phyloP scores from a whole-genome alignment of 2,329 filamentous ascomycete species.

The Parastagonospora avenae region DNA sequence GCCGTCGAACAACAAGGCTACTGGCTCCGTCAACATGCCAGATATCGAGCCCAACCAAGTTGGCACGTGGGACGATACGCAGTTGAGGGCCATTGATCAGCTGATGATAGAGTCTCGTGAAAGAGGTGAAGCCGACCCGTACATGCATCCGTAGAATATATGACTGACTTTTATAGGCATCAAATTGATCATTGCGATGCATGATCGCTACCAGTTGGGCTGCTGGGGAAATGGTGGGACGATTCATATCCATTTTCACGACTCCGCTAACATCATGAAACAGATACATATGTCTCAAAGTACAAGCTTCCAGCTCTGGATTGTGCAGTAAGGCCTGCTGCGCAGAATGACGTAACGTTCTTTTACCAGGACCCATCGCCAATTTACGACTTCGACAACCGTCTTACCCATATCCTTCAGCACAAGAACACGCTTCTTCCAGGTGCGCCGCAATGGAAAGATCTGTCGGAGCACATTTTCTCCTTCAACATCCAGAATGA shows the following conservation, averaged over 20 bases:
- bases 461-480: conserved; percentile 8
- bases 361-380: conserved; percentile 11
- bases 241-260: neutral
- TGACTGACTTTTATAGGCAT: neutral
- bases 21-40: conserved; percentile 9
- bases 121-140: neutral
- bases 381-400: conserved; percentile 11
- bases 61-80: conserved; percentile 6
- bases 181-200: conserved; percentile 8
- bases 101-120: conserved; percentile 4
- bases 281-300: neutral
- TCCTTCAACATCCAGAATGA: conserved; percentile 12
- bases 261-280: neutral
- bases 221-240: conserved; percentile 9
- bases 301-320: conserved; percentile 1
- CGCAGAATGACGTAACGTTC: conserved; percentile 8
- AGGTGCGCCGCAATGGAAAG: conserved; percentile 7
- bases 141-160: no score
- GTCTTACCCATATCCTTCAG: conserved; percentile 5
- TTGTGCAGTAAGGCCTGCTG: neutral
- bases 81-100: conserved; percentile 7
- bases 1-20: conserved; percentile 7
- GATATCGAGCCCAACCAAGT: conserved; percentile 7
- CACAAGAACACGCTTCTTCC: neutral
- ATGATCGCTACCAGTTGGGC: conserved; percentile 9